Evolutionary conservation across 2,329 filamentous ascomycete species (phyloP).

Genomic region (Cucurbitaria berberidis): DNA sequence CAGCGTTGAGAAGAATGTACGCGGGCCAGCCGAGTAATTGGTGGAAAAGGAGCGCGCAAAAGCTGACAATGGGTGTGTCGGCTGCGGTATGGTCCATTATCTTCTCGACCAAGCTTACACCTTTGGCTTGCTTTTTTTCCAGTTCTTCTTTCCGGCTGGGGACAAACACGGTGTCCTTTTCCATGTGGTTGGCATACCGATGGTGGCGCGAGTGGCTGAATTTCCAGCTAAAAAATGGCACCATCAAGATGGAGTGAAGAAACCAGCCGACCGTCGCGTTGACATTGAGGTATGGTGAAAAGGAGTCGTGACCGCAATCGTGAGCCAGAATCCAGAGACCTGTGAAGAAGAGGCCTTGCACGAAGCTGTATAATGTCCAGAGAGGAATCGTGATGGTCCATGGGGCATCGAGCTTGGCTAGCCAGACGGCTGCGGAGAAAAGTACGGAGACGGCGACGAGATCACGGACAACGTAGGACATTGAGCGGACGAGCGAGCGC

Average conservation of each 20-base stretch:
- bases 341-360: slow-evolving; percentile 70
- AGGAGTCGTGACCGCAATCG: slow-evolving; percentile 73
- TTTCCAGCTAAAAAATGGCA: slow-evolving; percentile 77
- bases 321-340: slow-evolving; percentile 72
- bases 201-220: slow-evolving; percentile 74
- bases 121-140: slow-evolving; percentile 6
- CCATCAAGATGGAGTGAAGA: slow-evolving; percentile 69
- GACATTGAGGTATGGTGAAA: slow-evolving; percentile 62
- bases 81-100: slow-evolving; percentile 54
- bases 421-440: slow-evolving; percentile 20
- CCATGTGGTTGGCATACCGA: slow-evolving; percentile 70
- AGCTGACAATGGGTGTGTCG: slow-evolving; percentile 65
- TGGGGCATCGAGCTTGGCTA: slow-evolving; percentile 21
- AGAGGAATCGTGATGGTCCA: slow-evolving; percentile 19
- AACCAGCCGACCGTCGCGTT: slow-evolving; percentile 69
- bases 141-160: slow-evolving; percentile 31
- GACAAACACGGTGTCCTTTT: slow-evolving; percentile 62
- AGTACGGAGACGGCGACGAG: slow-evolving; percentile 24
- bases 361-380: slow-evolving; percentile 67
- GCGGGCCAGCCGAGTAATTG: slow-evolving; percentile 70
- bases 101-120: slow-evolving; percentile 14
- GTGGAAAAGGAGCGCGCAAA: slow-evolving; percentile 64
- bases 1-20: slow-evolving; percentile 66
- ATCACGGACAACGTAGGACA: slow-evolving; percentile 33
- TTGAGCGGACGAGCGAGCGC: slow-evolving; percentile 28